Conservation (phyloP, 2,329 filamentous ascomycete genomes). For the Huntiella bhutanensis region DNA sequence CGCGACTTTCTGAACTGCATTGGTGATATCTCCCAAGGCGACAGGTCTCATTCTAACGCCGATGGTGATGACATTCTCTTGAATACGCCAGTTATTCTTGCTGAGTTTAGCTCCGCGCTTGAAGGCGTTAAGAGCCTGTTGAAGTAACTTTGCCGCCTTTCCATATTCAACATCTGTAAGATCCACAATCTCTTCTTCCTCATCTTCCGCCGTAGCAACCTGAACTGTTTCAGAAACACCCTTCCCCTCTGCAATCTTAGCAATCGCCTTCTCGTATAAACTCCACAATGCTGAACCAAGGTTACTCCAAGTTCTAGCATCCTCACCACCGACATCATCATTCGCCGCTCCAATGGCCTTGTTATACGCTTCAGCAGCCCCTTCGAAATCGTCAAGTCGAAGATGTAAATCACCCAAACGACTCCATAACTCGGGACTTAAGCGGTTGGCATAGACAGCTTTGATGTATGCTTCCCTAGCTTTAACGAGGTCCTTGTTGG, state of each 20-base stretch:
- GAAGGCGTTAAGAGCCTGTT: conserved; percentile 65
- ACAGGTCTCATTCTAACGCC: conserved; percentile 60
- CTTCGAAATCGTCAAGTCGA: conserved; percentile 54
- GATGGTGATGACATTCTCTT: conserved; percentile 88
- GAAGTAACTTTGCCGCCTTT: conserved; percentile 42
- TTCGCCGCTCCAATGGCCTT: conserved; percentile 50
- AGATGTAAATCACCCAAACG: conserved; percentile 76
- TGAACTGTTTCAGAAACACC: conserved; percentile 11
- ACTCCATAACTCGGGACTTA: conserved; percentile 76
- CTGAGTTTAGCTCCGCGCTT: conserved; percentile 73
- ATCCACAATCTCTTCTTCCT: conserved; percentile 13
- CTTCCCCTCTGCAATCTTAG: conserved; percentile 19
- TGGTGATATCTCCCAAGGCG: conserved; percentile 54
- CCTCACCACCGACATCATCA: conserved; percentile 54
- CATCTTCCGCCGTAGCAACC: conserved; percentile 5
- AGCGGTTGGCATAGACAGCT: conserved; percentile 58
- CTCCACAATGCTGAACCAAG: conserved; percentile 67
- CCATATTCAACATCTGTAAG: conserved; percentile 15
- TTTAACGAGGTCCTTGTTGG: conserved; percentile 42
- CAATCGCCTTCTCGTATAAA: conserved; percentile 36
- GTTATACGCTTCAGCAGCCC: conserved; percentile 67
- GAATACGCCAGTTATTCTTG: conserved; percentile 77
- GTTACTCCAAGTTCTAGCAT: conserved; percentile 90
- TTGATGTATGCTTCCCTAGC: conserved; percentile 62
- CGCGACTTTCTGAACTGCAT: conserved; percentile 56